These are phyloP conservation scores for Rhodotorula sphaerocarpa DNA, from an alignment of 768 basidiomycete genomes.

Conservation along the genomic window DNA sequence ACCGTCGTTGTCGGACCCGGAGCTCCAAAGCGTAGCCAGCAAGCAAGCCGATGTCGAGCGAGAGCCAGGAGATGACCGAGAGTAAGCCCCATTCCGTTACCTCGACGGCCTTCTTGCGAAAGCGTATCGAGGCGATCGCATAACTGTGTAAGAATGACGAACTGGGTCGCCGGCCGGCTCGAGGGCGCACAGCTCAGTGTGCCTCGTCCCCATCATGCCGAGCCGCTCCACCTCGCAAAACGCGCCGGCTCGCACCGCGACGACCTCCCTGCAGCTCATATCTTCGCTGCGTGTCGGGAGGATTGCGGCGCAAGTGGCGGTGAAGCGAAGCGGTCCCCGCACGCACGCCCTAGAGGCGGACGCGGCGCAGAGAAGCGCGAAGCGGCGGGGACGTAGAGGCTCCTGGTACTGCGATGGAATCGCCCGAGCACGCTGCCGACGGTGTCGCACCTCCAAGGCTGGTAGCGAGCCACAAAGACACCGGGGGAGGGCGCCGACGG, in stretches of 20 bases:
- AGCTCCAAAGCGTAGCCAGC: background rate
- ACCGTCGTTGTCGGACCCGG: background rate
- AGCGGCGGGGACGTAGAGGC: no score
- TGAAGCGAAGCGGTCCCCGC: no score
- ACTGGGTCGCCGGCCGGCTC: background rate
- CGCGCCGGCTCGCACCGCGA: background rate
- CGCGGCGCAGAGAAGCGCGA: no score
- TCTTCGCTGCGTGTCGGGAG: background rate
- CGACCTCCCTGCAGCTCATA: background rate
- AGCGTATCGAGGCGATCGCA: slow-evolving; percentile 16
- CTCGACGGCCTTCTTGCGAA: background rate
- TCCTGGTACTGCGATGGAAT: no score
- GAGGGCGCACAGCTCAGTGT: background rate
- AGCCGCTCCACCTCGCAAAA: background rate
- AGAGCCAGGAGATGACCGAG: slow-evolving; percentile 20
- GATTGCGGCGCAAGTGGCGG: no score
- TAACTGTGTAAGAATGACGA: slow-evolving; percentile 11
- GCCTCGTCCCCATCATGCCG: background rate
- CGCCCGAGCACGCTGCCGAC: no score
- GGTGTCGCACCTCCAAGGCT: no score
- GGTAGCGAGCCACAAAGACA: no score
- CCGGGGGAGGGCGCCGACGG: no score
- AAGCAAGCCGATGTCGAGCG: background rate
- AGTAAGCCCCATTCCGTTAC: slow-evolving; percentile 36
- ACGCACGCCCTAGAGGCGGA: no score